Percentiles rank a stretch among this genome's conserved stretches.
Conservation (phyloP, 441 rosid genomes). For the Kokia cookei region DNA sequence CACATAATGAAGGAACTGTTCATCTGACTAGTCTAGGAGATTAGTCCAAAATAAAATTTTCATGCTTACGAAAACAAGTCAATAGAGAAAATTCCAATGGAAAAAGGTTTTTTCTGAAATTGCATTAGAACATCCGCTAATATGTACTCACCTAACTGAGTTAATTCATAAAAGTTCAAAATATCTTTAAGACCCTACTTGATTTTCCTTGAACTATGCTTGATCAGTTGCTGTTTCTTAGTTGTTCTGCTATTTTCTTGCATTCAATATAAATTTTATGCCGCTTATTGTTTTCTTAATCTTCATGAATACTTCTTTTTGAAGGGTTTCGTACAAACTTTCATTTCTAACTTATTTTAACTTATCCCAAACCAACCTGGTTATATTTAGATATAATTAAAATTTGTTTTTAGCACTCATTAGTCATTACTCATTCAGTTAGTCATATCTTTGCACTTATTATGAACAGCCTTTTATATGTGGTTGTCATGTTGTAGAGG, state of each 20-base stretch:
- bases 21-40: not conserved
- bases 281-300: not conserved
- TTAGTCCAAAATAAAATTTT: not conserved
- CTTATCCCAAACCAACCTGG: not conserved
- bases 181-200: not conserved
- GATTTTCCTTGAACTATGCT: not conserved
- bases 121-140: not conserved
- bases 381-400: not conserved
- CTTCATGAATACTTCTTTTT: not conserved
- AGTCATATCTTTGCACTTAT: slow-evolving; percentile 3
- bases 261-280: not conserved
- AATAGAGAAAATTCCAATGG: not conserved
- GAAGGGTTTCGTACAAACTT: not conserved
- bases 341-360: not conserved
- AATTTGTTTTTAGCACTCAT: not conserved
- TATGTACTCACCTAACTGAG: not conserved
- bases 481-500: slow-evolving; percentile 51
- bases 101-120: not conserved
- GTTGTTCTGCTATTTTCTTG: not conserved
- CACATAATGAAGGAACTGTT: not conserved
- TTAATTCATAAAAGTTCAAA: not conserved
- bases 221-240: not conserved
- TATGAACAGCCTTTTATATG: slow-evolving; percentile 12
- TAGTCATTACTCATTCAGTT: not conserved
- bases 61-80: not conserved